phyloP scores from a whole-genome alignment of 2,329 filamentous ascomycete genomes.

The Parastagonospora avenae region DNA sequence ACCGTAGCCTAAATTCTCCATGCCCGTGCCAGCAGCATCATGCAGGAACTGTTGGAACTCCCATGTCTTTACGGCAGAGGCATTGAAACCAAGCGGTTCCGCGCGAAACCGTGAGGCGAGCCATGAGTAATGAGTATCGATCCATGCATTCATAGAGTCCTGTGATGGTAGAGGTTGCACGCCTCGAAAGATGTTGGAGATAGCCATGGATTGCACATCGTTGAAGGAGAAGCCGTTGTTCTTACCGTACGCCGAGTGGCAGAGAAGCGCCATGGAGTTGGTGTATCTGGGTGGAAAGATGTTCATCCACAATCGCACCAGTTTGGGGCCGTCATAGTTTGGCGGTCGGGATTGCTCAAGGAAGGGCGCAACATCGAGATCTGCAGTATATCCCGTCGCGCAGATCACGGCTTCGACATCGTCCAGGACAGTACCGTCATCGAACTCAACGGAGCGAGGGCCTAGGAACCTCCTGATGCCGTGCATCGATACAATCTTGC shows the following conservation, averaged over 20 bases:
- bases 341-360: conserved; percentile 16
- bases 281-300: conserved; percentile 17
- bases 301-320: conserved; percentile 18
- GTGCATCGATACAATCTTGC: conserved; percentile 31
- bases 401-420: conserved; percentile 44
- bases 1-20: conserved; percentile 42
- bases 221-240: conserved; percentile 26
- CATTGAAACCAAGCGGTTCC: conserved; percentile 21
- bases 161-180: conserved; percentile 12
- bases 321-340: conserved; percentile 37
- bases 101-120: conserved; percentile 13
- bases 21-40: conserved; percentile 36
- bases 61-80: conserved; percentile 21
- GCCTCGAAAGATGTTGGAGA: conserved; percentile 17
- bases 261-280: conserved; percentile 16
- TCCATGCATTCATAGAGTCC: conserved; percentile 6
- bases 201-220: conserved; percentile 19
- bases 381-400: conserved; percentile 45
- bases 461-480: conserved; percentile 30
- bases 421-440: conserved; percentile 35
- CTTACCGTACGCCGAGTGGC: conserved; percentile 19
- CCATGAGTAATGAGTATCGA: conserved; percentile 16
- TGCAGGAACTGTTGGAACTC: conserved; percentile 39
- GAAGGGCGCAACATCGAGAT: conserved; percentile 31
- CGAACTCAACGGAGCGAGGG: conserved; percentile 30